phyloP scores from a whole-genome alignment of 768 basidiomycete genomes.

The Butyriboletus loyo region DNA sequence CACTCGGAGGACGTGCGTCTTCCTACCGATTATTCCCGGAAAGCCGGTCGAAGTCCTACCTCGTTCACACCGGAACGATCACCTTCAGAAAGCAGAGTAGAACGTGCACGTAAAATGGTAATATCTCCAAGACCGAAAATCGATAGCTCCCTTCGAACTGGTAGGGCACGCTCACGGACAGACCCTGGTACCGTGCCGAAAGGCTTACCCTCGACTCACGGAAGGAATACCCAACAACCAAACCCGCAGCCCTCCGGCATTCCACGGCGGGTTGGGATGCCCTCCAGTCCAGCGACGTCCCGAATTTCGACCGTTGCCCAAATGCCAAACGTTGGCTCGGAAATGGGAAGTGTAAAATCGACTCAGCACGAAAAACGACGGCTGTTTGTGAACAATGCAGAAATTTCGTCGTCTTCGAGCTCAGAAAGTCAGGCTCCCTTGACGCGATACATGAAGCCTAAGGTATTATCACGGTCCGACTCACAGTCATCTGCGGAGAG shows the following conservation, averaged over 20 bases:
- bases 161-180: slow-evolving; percentile 29
- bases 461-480: slow-evolving; percentile 16
- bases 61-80: slow-evolving; percentile 11
- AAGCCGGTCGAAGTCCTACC: slow-evolving; percentile 3
- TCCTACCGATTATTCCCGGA: slow-evolving; percentile 11
- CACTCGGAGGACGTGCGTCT: slow-evolving; percentile 7
- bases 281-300: slow-evolving; percentile 15
- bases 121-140: slow-evolving; percentile 8
- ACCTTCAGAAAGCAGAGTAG: not conserved
- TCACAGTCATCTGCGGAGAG: slow-evolving; percentile 21
- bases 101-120: slow-evolving; percentile 5
- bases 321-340: slow-evolving; percentile 16
- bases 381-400: slow-evolving; percentile 45
- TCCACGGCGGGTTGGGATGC: slow-evolving; percentile 22
- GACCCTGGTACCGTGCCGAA: slow-evolving; percentile 24
- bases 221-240: slow-evolving; percentile 7
- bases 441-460: slow-evolving; percentile 14
- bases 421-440: slow-evolving; percentile 36
- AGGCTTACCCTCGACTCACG: slow-evolving; percentile 2
- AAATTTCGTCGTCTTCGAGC: slow-evolving; percentile 40
- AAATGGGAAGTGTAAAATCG: slow-evolving; percentile 33
- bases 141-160: slow-evolving; percentile 14
- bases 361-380: slow-evolving; percentile 33
- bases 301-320: slow-evolving; percentile 7
- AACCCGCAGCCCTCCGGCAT: slow-evolving; percentile 21